These are phyloP conservation scores for Cichorium intybus DNA, from an alignment of 140 eudicot species.

Conservation along the genomic window DNA sequence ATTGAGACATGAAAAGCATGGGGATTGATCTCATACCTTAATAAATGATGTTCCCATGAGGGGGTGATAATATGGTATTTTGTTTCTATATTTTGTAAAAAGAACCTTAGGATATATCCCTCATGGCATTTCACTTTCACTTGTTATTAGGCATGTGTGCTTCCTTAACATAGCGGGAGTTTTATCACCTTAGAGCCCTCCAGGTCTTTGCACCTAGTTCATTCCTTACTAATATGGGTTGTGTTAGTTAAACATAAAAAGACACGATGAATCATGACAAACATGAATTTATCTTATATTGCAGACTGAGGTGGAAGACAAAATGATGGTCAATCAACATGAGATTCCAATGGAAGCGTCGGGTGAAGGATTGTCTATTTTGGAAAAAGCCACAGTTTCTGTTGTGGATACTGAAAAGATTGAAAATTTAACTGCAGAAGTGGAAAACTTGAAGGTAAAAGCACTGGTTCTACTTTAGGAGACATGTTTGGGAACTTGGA, in stretches of 20 bases:
- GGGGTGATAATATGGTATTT: too few species aligned
- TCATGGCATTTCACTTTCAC: neutral
- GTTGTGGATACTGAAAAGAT: slow-evolving; percentile 71
- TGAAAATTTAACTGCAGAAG: slow-evolving; percentile 59
- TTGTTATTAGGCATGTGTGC: neutral
- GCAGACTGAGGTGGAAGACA: slow-evolving; percentile 62
- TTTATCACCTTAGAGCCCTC: neutral
- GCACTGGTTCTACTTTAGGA: too few species aligned
- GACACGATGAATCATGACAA: slow-evolving; percentile 5
- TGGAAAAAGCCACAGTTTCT: slow-evolving; percentile 55
- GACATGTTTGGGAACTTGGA: too few species aligned
- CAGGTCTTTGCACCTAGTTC: neutral
- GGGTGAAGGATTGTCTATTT: slow-evolving; percentile 56
- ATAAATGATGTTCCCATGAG: too few species aligned
- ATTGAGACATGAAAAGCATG: too few species aligned
- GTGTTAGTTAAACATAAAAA: slow-evolving; percentile 6
- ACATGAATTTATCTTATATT: slow-evolving; percentile 4
- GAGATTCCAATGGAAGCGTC: slow-evolving; percentile 58
- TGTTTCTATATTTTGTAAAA: neutral
- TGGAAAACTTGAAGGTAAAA: slow-evolving; percentile 37
- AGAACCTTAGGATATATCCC: neutral
- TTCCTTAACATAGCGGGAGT: neutral
- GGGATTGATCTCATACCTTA: too few species aligned
- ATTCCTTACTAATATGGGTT: neutral
- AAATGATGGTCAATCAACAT: slow-evolving; percentile 42